These are phyloP conservation scores for Dimocarpus longan DNA, from an alignment of 345 rosid species.

Conservation along the genomic window DNA sequence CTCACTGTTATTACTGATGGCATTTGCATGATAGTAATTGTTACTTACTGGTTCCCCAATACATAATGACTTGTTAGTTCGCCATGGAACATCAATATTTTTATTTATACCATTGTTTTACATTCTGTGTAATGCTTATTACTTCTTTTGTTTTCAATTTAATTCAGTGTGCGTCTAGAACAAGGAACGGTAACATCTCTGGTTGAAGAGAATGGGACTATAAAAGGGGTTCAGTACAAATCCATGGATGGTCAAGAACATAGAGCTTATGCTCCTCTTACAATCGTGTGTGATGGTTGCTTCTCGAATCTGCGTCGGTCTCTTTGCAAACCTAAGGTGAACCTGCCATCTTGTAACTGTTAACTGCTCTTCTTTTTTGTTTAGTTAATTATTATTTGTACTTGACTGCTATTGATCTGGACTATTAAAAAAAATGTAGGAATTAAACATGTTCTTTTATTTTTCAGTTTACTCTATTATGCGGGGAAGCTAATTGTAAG, in stretches of 20 bases:
- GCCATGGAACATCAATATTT: neutral
- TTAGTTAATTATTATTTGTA: neutral
- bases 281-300: slow-evolving; percentile 65
- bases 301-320: slow-evolving; percentile 57
- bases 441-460: neutral
- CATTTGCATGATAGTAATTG: neutral
- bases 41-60: neutral
- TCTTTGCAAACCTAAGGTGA: slow-evolving; percentile 62
- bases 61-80: neutral
- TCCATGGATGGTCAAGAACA: slow-evolving; percentile 47
- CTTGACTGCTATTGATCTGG: neutral
- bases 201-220: slow-evolving; percentile 50
- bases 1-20: neutral
- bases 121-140: neutral
- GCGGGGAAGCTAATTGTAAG: neutral
- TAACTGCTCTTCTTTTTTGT: neutral
- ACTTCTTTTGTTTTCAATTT: slow-evolving; percentile 7
- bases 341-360: neutral
- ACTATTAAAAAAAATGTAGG: neutral
- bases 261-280: slow-evolving; percentile 50
- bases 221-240: slow-evolving; percentile 57
- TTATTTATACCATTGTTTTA: neutral
- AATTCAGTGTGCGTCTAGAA: slow-evolving; percentile 44
- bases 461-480: neutral
- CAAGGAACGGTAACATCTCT: slow-evolving; percentile 57